Conservation (phyloP, 2,329 filamentous ascomycete genomes). For the Colletotrichum sojae region DNA sequence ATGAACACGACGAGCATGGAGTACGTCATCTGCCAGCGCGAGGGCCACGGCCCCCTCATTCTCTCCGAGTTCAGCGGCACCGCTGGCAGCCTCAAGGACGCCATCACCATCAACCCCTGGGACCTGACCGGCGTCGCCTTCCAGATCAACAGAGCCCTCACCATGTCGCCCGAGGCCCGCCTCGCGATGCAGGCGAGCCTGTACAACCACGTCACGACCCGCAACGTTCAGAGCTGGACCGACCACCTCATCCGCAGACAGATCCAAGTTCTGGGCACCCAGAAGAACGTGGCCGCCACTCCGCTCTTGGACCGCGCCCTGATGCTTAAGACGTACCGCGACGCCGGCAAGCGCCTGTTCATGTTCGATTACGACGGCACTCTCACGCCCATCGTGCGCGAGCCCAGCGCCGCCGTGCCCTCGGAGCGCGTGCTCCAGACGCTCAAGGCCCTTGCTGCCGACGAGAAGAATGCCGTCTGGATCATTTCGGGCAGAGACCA, state of each 20-base stretch:
- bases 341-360: slow-evolving; percentile 85
- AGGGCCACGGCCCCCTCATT: slow-evolving; percentile 88
- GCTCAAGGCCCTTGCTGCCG: slow-evolving; percentile 82
- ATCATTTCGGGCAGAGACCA: slow-evolving; percentile 97
- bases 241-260: slow-evolving; percentile 83
- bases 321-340: slow-evolving; percentile 81
- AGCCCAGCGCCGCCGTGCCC: slow-evolving; percentile 90
- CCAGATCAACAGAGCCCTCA: slow-evolving; percentile 85
- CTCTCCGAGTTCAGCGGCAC: slow-evolving; percentile 98
- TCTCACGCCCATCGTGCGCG: slow-evolving; percentile 92
- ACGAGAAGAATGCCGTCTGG: slow-evolving; percentile 92
- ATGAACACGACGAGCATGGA: slow-evolving; percentile 99
- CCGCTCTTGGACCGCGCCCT: slow-evolving; percentile 83
- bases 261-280: slow-evolving; percentile 83
- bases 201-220: slow-evolving; percentile 86
- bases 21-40: slow-evolving; percentile 92
- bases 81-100: slow-evolving; percentile 85
- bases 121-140: slow-evolving; percentile 87
- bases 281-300: slow-evolving; percentile 81
- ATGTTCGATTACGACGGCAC: slow-evolving; percentile 99
- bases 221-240: slow-evolving; percentile 91
- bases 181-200: slow-evolving; percentile 79
- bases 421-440: slow-evolving; percentile 86
- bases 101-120: slow-evolving; percentile 98
- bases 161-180: slow-evolving; percentile 78